Evolutionary conservation across 257 asterid genomes (phyloP), one percentile per base, ranked within the genome.

Genomic region (Penstemon newberryi): DNA sequence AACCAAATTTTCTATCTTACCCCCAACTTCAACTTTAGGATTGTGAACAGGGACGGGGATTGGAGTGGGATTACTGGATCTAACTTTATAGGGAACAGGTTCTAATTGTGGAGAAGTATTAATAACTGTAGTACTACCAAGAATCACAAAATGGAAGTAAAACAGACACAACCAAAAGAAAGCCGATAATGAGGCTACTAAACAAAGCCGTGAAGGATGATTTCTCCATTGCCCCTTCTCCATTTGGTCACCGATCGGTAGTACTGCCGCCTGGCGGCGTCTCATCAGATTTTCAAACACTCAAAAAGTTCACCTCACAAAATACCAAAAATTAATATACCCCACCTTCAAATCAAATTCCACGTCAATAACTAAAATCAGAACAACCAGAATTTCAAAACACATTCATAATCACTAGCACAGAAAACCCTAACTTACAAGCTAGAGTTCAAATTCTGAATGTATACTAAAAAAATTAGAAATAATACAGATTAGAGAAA

Each of bases 141-240:
- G 82, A 63, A 85, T 68, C 6, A 61, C 70, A 57, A 83, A 86
- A 77, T 88, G 89, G 69, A 87, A 82, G 65, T 73, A 87, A 50
- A 89, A 75, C 9, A 91, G 71, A 40, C 82, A 71, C 7, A 87
- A 60, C 97, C 97, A 88, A 44, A 88, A 80, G 68, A 88, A 66
- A 73, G 81, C 72, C 5, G 93, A 70, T n/a, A 87, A 56, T 33
- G 84, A 80, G 61, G 76, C 86, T 64, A 89, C 77, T 9, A 87
- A 65, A 67, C 87, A 85, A 15, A 91, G 51, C 43, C 91, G 74
- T n/a, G 91, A 83, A 7, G 74, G 76, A 5, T 78, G 87, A 73
- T 57, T 77, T 76, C 75, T 89, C 5, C 87, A 82, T 10, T 75
- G 85, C 51, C 86, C 87, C 56, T 79, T 86, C 82, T 89, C 96